A percentile compares a stretch with the other conserved stretches of the same genome.
Evolutionary conservation across 305 asterid species (phyloP).

Genomic region (Lippia alba): DNA sequence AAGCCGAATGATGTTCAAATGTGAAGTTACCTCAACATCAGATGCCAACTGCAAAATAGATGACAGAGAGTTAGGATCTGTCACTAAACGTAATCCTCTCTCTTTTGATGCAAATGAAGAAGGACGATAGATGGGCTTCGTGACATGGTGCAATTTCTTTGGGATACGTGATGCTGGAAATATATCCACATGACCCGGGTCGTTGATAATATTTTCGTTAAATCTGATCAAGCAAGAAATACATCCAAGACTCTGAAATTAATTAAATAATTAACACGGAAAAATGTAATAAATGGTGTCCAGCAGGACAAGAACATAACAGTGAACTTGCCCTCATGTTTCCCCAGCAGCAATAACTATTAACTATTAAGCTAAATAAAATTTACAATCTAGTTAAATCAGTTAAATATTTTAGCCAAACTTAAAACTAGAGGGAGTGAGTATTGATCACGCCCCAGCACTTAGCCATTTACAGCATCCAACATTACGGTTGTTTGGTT

Average conservation of each 20-base stretch:
- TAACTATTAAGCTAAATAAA: not conserved
- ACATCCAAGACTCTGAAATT: conserved; percentile 30
- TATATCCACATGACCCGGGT: conserved; percentile 96
- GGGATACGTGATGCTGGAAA: conserved; percentile 91
- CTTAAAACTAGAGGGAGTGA: conserved; percentile 4
- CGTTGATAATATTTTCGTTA: conserved; percentile 81
- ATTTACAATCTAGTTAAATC: not conserved
- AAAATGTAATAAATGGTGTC: conserved; percentile 1
- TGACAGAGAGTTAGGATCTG: conserved; percentile 69
- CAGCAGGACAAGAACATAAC: conserved; percentile 4
- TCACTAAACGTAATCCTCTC: conserved; percentile 75
- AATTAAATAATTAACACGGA: conserved; percentile 21
- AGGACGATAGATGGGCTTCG: conserved; percentile 71
- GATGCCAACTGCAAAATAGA: conserved; percentile 80
- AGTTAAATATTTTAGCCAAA: conserved; percentile 11
- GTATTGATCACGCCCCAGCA: not conserved
- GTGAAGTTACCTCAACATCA: conserved; percentile 75
- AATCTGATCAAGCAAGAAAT: conserved; percentile 67
- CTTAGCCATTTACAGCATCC: no score
- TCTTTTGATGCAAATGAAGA: conserved; percentile 56
- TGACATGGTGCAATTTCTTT: conserved; percentile 72
- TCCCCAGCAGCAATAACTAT: conserved; percentile 11
- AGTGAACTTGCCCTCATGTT: conserved; percentile 11
- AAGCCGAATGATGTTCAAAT: conserved; percentile 25
- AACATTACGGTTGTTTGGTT: not conserved